These are phyloP conservation scores for Cephaloascus fragrans DNA, from an alignment of 805 yeast genomes.

Conservation along the genomic window DNA sequence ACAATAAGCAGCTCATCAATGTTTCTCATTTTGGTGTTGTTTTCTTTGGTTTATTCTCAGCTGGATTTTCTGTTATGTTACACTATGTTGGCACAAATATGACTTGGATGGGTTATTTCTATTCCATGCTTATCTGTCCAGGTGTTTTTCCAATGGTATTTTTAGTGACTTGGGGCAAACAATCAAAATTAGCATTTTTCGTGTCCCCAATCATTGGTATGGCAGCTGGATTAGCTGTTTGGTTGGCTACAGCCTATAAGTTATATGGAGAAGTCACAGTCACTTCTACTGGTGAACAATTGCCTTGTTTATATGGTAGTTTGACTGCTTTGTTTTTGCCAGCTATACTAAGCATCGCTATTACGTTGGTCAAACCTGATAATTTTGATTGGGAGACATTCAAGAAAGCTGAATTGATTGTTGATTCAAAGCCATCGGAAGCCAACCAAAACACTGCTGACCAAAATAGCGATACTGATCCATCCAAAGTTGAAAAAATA, in stretches of 20 bases:
- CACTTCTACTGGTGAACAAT: conserved; percentile 16
- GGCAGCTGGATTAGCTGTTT: conserved; percentile 16
- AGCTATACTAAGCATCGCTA: conserved; percentile 11
- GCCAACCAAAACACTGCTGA: no score
- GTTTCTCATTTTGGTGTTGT: conserved; percentile 34
- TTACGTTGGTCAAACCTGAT: conserved; percentile 12
- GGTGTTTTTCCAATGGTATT: conserved; percentile 25
- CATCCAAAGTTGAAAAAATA: no score
- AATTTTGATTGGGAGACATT: conserved; percentile 15
- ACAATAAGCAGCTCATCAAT: conserved; percentile 27
- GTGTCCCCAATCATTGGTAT: conserved; percentile 21
- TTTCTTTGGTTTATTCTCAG: conserved; percentile 22
- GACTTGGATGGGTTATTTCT: conserved; percentile 23
- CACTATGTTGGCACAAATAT: conserved; percentile 18
- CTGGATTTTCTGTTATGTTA: conserved; percentile 26
- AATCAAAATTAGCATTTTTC: conserved; percentile 17
- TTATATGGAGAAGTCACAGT: conserved; percentile 17
- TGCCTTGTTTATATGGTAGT: conserved; percentile 24
- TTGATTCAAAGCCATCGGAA: no score
- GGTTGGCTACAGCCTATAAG: conserved; percentile 20
- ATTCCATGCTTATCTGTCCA: conserved; percentile 26
- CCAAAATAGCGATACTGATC: conserved; percentile 14
- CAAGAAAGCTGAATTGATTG: conserved; percentile 9
- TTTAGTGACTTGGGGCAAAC: conserved; percentile 22
- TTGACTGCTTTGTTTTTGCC: conserved; percentile 22